These are phyloP conservation scores for Lanzia echinophila DNA, from an alignment of 2,329 filamentous ascomycete species.

Conservation along the genomic window DNA sequence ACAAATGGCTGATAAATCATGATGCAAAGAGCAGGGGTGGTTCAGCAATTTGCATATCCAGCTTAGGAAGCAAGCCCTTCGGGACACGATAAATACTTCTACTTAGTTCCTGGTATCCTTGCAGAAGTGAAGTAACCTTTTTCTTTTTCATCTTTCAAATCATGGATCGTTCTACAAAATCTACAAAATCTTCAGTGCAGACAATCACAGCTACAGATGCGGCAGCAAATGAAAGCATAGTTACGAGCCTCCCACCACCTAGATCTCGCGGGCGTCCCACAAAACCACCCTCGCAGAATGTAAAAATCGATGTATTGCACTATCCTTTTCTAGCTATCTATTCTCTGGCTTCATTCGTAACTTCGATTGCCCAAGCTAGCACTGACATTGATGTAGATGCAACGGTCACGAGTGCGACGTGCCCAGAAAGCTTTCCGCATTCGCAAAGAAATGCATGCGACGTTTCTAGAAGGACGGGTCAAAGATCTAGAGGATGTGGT, in stretches of 20 bases:
- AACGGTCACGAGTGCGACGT: slow-evolving; percentile 13
- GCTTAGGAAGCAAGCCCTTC: no score
- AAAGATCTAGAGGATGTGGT: slow-evolving; percentile 14
- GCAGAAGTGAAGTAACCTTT: no score
- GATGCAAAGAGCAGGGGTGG: not conserved
- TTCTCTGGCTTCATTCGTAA: no score
- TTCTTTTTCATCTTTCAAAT: no score
- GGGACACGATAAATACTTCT: no score
- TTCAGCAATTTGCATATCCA: no score
- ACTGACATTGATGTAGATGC: slow-evolving; percentile 5
- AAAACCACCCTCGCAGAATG: not conserved
- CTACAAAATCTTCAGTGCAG: not conserved
- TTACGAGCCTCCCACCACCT: not conserved
- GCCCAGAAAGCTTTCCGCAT: slow-evolving; percentile 9
- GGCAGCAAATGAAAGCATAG: no score
- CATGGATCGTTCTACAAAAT: not conserved
- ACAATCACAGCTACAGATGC: not conserved
- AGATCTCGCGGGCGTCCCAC: not conserved
- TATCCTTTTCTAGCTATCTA: not conserved
- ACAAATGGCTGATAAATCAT: no score
- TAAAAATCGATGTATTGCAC: not conserved
- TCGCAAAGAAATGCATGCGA: slow-evolving; percentile 13
- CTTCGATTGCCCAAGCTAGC: no score
- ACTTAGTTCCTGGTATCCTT: no score
- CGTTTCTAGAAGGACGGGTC: slow-evolving; percentile 6